Conservation (phyloP, 179 eudicot genomes). For the Patellifolia procumbens region DNA sequence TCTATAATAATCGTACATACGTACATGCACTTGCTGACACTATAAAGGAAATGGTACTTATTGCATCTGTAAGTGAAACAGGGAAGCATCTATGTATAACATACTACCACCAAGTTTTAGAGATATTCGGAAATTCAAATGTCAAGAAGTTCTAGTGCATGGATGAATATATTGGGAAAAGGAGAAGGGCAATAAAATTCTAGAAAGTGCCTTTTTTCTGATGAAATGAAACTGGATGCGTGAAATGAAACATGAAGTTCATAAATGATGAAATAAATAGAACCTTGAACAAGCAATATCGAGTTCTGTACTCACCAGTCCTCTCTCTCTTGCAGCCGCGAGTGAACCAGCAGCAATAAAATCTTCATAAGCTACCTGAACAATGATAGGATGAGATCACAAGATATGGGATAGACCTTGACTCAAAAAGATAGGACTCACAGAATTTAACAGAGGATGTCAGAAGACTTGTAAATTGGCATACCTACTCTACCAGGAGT, state of each 20-base stretch:
- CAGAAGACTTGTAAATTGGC: not conserved
- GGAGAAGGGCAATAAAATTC: not conserved
- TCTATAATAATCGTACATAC: not conserved
- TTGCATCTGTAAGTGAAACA: not conserved
- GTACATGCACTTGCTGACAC: not conserved
- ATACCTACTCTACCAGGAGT: not conserved
- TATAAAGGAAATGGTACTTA: not conserved
- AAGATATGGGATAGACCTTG: not conserved
- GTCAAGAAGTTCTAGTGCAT: not conserved
- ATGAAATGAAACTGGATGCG: not conserved
- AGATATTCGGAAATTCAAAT: not conserved
- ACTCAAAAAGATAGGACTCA: not conserved
- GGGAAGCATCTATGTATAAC: not conserved
- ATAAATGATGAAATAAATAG: not conserved
- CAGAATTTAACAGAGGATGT: not conserved
- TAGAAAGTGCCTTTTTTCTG: not conserved
- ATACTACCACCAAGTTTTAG: not conserved
- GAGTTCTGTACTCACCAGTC: constrained; percentile 65
- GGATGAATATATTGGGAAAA: not conserved
- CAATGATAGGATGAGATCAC: constrained; percentile 19
- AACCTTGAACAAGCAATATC: not conserved
- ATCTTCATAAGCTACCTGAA: constrained; percentile 92
- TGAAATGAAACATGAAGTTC: not conserved
- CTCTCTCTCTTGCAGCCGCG: constrained; percentile 93
- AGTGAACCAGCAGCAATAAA: constrained; percentile 88